Evolutionary conservation across 106 monocot genomes (phyloP).

Genomic region (Dendrobium officinale): DNA sequence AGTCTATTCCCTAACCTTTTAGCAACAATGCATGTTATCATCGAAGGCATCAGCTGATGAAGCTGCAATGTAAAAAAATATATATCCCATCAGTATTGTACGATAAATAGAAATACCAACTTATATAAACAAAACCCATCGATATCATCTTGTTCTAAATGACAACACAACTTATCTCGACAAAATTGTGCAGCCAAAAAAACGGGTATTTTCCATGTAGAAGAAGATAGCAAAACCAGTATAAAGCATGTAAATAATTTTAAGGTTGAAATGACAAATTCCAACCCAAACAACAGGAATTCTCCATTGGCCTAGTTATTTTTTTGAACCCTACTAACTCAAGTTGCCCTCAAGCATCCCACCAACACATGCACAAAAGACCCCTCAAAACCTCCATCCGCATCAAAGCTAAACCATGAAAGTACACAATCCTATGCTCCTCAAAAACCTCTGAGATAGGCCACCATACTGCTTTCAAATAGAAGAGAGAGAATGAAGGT

Average conservation of each 20-base stretch:
- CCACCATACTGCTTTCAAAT: background rate
- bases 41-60: constrained; percentile 98
- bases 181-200: background rate
- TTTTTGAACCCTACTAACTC: background rate
- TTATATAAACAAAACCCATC: background rate
- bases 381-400: background rate
- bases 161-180: background rate
- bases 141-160: background rate
- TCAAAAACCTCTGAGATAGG: background rate
- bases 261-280: background rate
- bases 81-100: background rate
- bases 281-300: background rate
- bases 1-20: constrained; percentile 79
- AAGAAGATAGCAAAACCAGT: background rate
- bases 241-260: background rate
- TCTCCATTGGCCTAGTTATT: background rate
- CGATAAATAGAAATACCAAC: background rate
- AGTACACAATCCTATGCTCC: background rate
- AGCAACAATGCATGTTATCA: constrained; percentile 95
- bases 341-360: background rate
- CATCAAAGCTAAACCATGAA: constrained; percentile 1
- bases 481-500: background rate
- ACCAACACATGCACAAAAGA: background rate
- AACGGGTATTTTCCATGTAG: background rate
- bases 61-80: constrained; percentile 44